Base-by-base conservation (phyloP, 148 eudicot genomes). In the Heliosperma pusillum region DNA sequence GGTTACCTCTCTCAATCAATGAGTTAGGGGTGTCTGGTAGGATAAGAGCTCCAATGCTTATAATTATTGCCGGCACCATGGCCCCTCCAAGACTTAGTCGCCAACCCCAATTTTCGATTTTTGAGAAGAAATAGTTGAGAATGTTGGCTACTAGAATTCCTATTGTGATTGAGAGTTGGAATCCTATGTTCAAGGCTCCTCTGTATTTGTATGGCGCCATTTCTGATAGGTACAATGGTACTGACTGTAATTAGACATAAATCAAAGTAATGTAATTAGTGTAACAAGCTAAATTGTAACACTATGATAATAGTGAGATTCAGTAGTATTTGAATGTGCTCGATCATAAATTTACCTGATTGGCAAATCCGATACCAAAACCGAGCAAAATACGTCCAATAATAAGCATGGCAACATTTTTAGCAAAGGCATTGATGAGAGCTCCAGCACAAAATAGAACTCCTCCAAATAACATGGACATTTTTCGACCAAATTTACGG, bases 1-100 rank as follows among this genome's bases (percentile, higher is more conserved):
- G 77, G 15, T 74, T 70, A 8, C 90, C 91, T 25, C 92, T 81
- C 56, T 89, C 93, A 33, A 91, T 86, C 82, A 91, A 44, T 0
- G 93, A 89, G 87, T 89, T 89, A 2, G 97, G 93, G 21, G 97
- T 91, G 81, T 91, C 97, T 0, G 97, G 90, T 10, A 91, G 90
- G 80, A 88, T 13, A 2, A 89, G 8, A 11, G 97, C 83, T 1
- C 91, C 91, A 10, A 85, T 19, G 15, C 82, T 85, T 71, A 91
- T 89, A 76, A 89, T 83, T 4, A 89, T 70, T 10, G 93, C 93
- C 0, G 97, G 97, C 71, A 89, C 92, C 76, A 84, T 73, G 0
- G 97, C 97, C 2, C 89, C 90, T 2, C 97, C 93, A 15, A 91
- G 62, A 70, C 97, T 91, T 30, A 89, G 36, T 25, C 97, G 76